Base-by-base conservation (phyloP, 257 asterid genomes). In the Capsicum chinense region DNA sequence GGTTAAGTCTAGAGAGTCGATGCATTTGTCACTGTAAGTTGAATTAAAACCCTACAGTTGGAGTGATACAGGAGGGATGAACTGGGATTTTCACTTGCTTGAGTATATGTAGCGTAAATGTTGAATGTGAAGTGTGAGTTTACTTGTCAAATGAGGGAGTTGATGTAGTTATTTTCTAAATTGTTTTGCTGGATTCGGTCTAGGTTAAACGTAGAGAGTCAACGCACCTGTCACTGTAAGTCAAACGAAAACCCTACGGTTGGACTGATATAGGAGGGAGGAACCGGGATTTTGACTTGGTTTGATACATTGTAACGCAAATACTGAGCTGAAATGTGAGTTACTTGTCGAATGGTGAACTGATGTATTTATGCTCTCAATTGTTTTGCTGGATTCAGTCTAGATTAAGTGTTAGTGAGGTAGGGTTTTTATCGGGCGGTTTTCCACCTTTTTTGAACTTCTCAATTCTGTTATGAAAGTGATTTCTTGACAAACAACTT, bases 141-240 rank as follows among this genome's bases (percentile, higher is more conserved):
- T 42, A 19, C 37, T n/a, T 47, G 57, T 47, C 2, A 48, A 19
- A n/a, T 73, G 42, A 64, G n/a, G 13, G 21, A 74, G 21, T n/a
- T 50, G 11, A 74, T 48, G 17, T 74, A 21, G 12, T 48, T 73
- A 48, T 19, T 73, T 3, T 73, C n/a, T 50, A 17, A 47, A 5
- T 47, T 73, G 8, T 10, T 73, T 50, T 19, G 37, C 44, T 5
- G 81, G 81, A 74, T 13, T 50, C 21, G 7, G 48, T 76, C 15
- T 76, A 54, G 81, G 81, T 26, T 14, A 7, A 52, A 3, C 12
- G 73, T 98, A 95, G 88, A 89, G 98, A 66, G 99, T 95, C 8
- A 98, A 94, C 62, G 98, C 97, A 21, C 99, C 98, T 3, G 97
- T 95, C 60, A 93, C 97, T 42, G 98, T 93, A 76, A 85, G 91